These are phyloP conservation scores for Erodium texanum DNA, from an alignment of 441 rosid species.

Conservation along the genomic window DNA sequence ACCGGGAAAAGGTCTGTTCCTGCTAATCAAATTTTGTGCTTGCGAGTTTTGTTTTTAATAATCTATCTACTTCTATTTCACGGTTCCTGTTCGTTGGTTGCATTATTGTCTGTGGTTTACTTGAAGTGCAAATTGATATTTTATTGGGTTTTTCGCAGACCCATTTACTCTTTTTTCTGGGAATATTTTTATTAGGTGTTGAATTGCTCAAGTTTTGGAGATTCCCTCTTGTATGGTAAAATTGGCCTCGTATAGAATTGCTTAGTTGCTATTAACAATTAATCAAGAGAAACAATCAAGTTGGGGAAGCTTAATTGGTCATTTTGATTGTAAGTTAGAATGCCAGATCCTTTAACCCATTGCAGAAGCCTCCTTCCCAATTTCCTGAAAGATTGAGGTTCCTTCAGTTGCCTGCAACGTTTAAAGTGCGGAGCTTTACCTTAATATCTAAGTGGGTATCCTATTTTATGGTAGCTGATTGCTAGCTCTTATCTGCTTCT, in stretches of 20 bases:
- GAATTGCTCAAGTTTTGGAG: not conserved
- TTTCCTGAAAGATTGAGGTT: conserved; percentile 1
- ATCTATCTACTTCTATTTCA: not conserved
- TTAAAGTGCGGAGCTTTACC: not conserved
- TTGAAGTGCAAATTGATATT: not conserved
- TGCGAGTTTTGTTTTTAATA: not conserved
- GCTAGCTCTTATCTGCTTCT: not conserved
- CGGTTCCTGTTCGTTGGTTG: not conserved
- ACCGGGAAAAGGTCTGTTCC: conserved; percentile 63
- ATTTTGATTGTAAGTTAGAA: not conserved
- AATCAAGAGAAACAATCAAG: not conserved
- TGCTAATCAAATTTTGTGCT: not conserved
- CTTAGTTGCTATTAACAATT: not conserved
- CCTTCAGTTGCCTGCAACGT: not conserved
- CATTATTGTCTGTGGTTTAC: not conserved
- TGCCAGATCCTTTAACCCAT: not conserved
- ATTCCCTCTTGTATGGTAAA: not conserved
- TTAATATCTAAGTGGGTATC: not conserved
- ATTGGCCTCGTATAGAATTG: not conserved
- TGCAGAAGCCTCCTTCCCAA: not conserved
- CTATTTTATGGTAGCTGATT: not conserved
- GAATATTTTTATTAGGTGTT: not conserved
- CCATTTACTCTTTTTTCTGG: not conserved
- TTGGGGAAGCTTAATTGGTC: not conserved
- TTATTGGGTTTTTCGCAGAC: not conserved